Percentiles rank a stretch among this genome's conserved stretches.
These are phyloP conservation scores for Hyaloraphidium curvatum DNA, from an alignment of 192 early-diverging fungal genomes.

Conservation along the genomic window DNA sequence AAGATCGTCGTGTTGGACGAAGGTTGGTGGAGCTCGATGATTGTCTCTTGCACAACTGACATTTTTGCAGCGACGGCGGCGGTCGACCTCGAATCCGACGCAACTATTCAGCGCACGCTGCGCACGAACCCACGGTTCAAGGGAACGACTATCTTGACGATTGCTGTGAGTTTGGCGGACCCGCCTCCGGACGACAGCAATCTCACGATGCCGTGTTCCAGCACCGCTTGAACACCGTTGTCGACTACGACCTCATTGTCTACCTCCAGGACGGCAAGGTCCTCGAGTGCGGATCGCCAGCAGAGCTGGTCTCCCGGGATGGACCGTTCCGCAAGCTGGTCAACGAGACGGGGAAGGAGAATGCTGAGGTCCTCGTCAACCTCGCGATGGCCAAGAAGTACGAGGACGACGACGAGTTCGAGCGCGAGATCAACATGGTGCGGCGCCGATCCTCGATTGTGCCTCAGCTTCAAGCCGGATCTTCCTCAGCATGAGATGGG, in stretches of 20 bases:
- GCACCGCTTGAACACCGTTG: conserved; percentile 3
- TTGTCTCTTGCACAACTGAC: neutral
- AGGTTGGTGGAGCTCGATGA: neutral
- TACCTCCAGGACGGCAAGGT: neutral
- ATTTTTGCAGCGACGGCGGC: conserved; percentile 5
- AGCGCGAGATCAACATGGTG: too few relatives aligned
- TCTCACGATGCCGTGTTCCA: too few relatives aligned
- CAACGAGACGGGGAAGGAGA: conserved; percentile 41
- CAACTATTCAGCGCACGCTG: conserved; percentile 46
- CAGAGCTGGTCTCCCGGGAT: neutral
- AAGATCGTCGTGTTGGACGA: neutral
- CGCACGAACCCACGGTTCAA: conserved; percentile 14
- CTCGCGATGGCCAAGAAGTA: too few relatives aligned
- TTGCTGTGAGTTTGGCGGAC: conserved; percentile 24
- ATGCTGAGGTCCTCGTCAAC: conserved; percentile 30
- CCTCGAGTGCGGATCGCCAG: neutral
- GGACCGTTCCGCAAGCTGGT: conserved; percentile 33
- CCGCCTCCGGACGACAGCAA: too few relatives aligned
- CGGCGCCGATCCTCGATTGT: too few relatives aligned
- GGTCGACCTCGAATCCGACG: conserved; percentile 24
- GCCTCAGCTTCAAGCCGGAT: too few relatives aligned
- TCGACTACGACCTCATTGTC: conserved; percentile 5
- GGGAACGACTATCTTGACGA: neutral
- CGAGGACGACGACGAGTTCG: too few relatives aligned
- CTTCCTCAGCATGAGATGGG: too few relatives aligned